A percentile compares a stretch with the other conserved stretches of the same genome.
Conservation (phyloP, 2,329 filamentous ascomycete species). For the Lecanicillium sp. region DNA sequence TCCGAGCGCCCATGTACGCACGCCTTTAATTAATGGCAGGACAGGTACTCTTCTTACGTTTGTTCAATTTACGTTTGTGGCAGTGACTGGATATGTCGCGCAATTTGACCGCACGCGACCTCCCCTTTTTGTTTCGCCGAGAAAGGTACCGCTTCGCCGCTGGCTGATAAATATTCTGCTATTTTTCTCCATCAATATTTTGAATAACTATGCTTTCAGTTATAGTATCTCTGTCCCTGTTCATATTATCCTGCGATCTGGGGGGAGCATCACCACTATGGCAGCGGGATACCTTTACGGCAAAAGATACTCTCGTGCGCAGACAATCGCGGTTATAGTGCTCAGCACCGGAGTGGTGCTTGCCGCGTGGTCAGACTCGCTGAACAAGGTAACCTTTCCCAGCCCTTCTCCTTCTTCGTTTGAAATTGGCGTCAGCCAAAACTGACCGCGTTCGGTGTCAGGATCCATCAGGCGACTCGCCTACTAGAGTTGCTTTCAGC, state of each 20-base stretch:
- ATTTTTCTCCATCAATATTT: slow-evolving; percentile 87
- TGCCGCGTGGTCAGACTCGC: slow-evolving; percentile 83
- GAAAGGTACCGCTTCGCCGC: slow-evolving; percentile 72
- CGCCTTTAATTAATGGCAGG: slow-evolving; percentile 12
- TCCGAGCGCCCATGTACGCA: not conserved
- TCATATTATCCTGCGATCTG: slow-evolving; percentile 92
- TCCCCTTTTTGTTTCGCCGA: slow-evolving; percentile 65
- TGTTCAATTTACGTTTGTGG: slow-evolving; percentile 79
- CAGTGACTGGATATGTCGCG: slow-evolving; percentile 66
- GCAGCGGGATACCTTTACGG: slow-evolving; percentile 79
- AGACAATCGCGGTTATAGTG: slow-evolving; percentile 72
- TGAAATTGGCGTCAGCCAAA: no score
- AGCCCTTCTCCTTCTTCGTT: not conserved
- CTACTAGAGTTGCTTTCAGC: slow-evolving; percentile 25
- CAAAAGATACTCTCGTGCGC: slow-evolving; percentile 72
- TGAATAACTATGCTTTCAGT: slow-evolving; percentile 97
- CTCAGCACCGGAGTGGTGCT: slow-evolving; percentile 80
- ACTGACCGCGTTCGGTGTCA: no score
- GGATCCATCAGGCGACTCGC: slow-evolving; percentile 4
- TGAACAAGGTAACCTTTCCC: slow-evolving; percentile 78
- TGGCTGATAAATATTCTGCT: slow-evolving; percentile 85
- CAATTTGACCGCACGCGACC: slow-evolving; percentile 61
- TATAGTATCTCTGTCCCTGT: slow-evolving; percentile 95
- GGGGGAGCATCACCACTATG: slow-evolving; percentile 94
- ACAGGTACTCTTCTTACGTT: slow-evolving; percentile 79